These are phyloP conservation scores for Zizania latifolia DNA, from an alignment of 176 grass and related monocot species.

Conservation along the genomic window DNA sequence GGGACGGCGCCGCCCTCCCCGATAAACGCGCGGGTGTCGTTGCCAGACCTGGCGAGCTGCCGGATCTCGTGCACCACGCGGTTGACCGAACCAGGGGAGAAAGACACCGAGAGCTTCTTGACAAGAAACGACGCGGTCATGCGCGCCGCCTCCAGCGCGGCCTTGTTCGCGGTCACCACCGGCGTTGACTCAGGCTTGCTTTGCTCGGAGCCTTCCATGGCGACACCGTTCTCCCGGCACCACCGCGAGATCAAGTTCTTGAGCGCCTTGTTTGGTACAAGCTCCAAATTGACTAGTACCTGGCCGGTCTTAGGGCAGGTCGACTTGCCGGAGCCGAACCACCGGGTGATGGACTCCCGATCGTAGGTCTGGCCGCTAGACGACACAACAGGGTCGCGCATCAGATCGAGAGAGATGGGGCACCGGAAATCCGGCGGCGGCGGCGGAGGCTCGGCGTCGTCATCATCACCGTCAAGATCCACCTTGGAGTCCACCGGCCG, in stretches of 20 bases:
- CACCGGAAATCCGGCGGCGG: constrained; percentile 79
- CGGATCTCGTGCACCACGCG: constrained; percentile 88
- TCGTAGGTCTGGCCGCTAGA: constrained; percentile 91
- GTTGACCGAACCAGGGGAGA: constrained; percentile 46
- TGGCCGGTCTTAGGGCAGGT: constrained; percentile 93
- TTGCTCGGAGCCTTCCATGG: constrained; percentile 43
- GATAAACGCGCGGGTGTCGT: constrained; percentile 70
- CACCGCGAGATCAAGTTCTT: constrained; percentile 85
- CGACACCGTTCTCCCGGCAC: constrained; percentile 75
- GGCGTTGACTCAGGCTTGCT: constrained; percentile 32
- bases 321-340: constrained; percentile 78
- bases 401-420: constrained; percentile 86
- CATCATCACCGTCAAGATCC: constrained; percentile 28
- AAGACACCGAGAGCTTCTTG: constrained; percentile 52
- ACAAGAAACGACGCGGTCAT: constrained; percentile 94
- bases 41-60: constrained; percentile 62
- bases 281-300: constrained; percentile 39
- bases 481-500: constrained; percentile 40
- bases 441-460: constrained; percentile 25
- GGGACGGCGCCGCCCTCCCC: constrained; percentile 69
- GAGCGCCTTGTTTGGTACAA: constrained; percentile 79
- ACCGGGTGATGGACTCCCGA: constrained; percentile 66
- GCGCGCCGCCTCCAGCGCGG: constrained; percentile 74
- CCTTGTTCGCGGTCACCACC: constrained; percentile 60
- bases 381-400: constrained; percentile 67